Base-by-base conservation (phyloP, 768 basidiomycete species). In the Leccinum rimulosum region DNA sequence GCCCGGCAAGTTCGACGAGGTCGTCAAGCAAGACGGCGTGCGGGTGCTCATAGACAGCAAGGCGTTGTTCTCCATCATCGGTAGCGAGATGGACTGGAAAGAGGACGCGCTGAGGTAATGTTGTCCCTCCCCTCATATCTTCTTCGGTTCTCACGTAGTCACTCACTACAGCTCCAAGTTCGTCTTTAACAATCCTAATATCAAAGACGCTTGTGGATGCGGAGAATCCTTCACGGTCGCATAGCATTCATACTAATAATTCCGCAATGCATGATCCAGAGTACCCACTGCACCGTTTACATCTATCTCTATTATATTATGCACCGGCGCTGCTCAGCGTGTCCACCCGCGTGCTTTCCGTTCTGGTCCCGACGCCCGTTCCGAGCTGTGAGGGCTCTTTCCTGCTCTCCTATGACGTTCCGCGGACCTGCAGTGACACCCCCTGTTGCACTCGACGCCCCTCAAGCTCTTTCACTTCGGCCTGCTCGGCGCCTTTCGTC, bases 71-170 rank as follows among this genome's bases (percentile, higher is more conserved):
- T 94, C 91, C 59, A 97, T 99, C 65, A 97, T 99, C 61, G 97
- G 97, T 52, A 96, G 93, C 73, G 91, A 92, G 80, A 99, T 99
- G 97, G 94, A 96, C 70, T 99, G 97, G 97, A 82, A 86, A 60
- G 97, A 98, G 77, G 94, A 96, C 72, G 74, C 85, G 33, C 76
- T 99, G 47, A 95, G 93, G 89, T 91, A 60, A 55, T 5, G 19
- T 17, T 40, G 17, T 35, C 33, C 27, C 19, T n/a, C 14, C 50
- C 22, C 11, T 47, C 22, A 12, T 48, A 22, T 25, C 19, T 25
- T 25, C 25, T 48, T 48, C 22, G 17, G 3, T 19, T 27, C 25
- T 25, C 33, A 6, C n/a, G 15, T 8, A 22, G 33, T 25, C 47
- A 45, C 11, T 19, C 50, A 52, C 22, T 22, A 6, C 67, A 92